Conservation (phyloP, 73 alveolate species). For the Paramecium sexaurelia region DNA sequence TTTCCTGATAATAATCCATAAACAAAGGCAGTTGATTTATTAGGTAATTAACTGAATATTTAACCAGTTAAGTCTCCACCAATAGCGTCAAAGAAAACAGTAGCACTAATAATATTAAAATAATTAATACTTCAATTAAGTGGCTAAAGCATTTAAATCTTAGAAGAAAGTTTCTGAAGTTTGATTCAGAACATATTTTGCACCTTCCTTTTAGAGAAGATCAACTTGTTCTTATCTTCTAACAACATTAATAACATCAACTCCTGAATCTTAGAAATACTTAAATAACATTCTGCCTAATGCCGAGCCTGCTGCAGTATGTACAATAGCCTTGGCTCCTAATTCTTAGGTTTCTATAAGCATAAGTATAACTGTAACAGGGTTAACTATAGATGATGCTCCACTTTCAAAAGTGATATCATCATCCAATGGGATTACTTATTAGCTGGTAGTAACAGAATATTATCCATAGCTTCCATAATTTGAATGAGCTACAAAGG, state of each 20-base stretch:
- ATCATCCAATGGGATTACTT: not conserved
- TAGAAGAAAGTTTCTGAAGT: slow-evolving; percentile 70
- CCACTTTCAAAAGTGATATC: slow-evolving; percentile 21
- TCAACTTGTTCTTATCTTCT: slow-evolving; percentile 76
- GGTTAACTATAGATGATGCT: slow-evolving; percentile 54
- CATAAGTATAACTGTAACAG: slow-evolving; percentile 55
- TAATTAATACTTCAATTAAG: slow-evolving; percentile 60
- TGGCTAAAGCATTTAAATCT: slow-evolving; percentile 65
- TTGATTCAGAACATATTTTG: slow-evolving; percentile 72
- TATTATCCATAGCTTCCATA: slow-evolving; percentile 5
- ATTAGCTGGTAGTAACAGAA: not conserved
- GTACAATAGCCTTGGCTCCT: slow-evolving; percentile 69
- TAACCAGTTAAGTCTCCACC: slow-evolving; percentile 81
- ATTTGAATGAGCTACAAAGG: not conserved
- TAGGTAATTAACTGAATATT: slow-evolving; percentile 75
- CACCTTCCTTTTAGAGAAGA: slow-evolving; percentile 70
- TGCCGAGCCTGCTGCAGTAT: slow-evolving; percentile 81
- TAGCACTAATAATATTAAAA: slow-evolving; percentile 58
- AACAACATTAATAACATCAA: slow-evolving; percentile 75
- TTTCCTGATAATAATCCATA: slow-evolving; percentile 68
- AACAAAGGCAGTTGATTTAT: slow-evolving; percentile 64
- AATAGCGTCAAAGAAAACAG: slow-evolving; percentile 75
- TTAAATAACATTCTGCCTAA: slow-evolving; percentile 79
- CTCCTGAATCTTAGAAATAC: slow-evolving; percentile 67
- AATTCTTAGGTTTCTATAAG: slow-evolving; percentile 27